These are phyloP conservation scores for Chaetomium globosum DNA, from an alignment of 2,329 filamentous ascomycete genomes.

Conservation along the genomic window DNA sequence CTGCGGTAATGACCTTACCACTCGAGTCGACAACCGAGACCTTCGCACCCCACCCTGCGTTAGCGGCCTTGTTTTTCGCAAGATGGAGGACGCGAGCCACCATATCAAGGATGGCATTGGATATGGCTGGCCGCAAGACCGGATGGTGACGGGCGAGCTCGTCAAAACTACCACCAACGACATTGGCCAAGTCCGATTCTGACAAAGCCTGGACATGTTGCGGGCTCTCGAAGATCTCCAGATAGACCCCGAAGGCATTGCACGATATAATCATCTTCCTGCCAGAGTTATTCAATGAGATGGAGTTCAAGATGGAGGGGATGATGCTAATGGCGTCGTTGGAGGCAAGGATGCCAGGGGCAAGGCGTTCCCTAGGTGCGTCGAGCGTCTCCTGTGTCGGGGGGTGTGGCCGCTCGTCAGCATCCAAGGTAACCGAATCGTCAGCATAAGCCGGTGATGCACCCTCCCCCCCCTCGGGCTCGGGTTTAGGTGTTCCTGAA, in stretches of 20 bases:
- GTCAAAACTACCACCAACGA: constrained; percentile 84
- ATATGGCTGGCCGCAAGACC: constrained; percentile 74
- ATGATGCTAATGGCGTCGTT: constrained; percentile 85
- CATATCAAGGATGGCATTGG: constrained; percentile 87
- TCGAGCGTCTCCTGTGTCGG: constrained; percentile 55
- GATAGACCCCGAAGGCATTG: constrained; percentile 78
- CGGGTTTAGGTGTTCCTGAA: constrained; percentile 38
- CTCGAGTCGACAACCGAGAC: constrained; percentile 65
- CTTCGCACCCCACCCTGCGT: constrained; percentile 75
- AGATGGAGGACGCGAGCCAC: constrained; percentile 77
- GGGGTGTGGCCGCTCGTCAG: constrained; percentile 54
- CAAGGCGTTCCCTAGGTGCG: constrained; percentile 51
- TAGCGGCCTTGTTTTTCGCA: constrained; percentile 68
- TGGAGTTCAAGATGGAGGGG: constrained; percentile 86
- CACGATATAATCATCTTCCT: constrained; percentile 86
- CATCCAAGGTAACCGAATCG: constrained; percentile 45
- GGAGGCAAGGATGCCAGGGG: constrained; percentile 79
- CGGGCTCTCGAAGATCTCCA: constrained; percentile 95
- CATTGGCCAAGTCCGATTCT: constrained; percentile 69
- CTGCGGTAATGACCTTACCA: constrained; percentile 63
- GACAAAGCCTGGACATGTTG: constrained; percentile 81
- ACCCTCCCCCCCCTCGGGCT: constrained; percentile 42
- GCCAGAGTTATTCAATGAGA: constrained; percentile 85
- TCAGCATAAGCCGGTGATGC: constrained; percentile 47
- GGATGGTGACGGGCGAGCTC: constrained; percentile 95